These are phyloP conservation scores for Suillus subaureus DNA, from an alignment of 768 basidiomycete genomes.

Conservation along the genomic window DNA sequence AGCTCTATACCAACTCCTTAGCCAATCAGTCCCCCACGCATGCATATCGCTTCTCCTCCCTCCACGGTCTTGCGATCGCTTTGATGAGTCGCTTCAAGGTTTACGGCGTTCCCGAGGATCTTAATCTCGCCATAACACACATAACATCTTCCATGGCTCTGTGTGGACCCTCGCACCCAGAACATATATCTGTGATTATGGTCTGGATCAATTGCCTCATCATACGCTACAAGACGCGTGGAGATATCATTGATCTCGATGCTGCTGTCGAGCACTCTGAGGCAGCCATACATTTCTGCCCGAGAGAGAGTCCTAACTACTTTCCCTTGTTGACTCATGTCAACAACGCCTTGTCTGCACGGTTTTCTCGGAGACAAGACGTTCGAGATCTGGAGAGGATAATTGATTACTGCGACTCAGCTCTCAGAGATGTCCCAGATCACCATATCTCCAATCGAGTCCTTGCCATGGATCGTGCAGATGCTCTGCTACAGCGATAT, in stretches of 20 bases:
- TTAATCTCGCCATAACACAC: constrained; percentile 21
- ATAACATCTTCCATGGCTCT: constrained; percentile 17
- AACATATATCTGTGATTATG: not conserved
- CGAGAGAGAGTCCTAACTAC: not conserved
- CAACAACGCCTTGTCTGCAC: constrained; percentile 6
- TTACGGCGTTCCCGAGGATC: constrained; percentile 14
- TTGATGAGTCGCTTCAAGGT: constrained; percentile 15
- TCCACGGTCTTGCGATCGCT: constrained; percentile 15
- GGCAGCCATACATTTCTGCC: constrained; percentile 19
- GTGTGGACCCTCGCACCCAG: constrained; percentile 13
- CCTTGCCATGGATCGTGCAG: constrained; percentile 18
- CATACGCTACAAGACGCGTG: constrained; percentile 18
- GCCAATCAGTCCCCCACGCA: constrained; percentile 17
- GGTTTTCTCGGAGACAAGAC: constrained; percentile 12
- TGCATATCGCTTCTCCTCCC: constrained; percentile 14
- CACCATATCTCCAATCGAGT: not conserved
- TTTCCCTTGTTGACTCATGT: not conserved
- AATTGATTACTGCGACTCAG: constrained; percentile 24
- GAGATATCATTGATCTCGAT: constrained; percentile 17
- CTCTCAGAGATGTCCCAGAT: constrained; percentile 10
- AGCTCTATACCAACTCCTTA: constrained; percentile 19
- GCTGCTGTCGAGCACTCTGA: constrained; percentile 20
- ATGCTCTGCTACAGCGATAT: constrained; percentile 18
- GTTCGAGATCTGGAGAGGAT: constrained; percentile 22
- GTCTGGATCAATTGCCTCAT: constrained; percentile 14